A percentile compares a stretch with the other conserved stretches of the same genome.
These are phyloP conservation scores for Rhizopus sp. DNA, from an alignment of 371 early-diverging fungal species.

Conservation along the genomic window DNA sequence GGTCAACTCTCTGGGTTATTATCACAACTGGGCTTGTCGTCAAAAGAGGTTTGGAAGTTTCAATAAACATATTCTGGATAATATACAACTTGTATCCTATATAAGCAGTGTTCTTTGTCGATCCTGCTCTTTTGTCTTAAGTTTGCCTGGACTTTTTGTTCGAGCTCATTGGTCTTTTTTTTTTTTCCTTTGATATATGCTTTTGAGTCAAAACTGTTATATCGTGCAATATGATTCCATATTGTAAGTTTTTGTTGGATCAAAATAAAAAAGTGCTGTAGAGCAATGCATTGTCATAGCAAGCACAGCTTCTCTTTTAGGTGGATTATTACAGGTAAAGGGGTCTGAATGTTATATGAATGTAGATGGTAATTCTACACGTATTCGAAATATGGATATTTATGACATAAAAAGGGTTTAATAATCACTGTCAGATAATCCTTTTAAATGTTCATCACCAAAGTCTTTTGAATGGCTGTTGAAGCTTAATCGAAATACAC, in stretches of 20 bases:
- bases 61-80: constrained; percentile 18
- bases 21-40: constrained; percentile 30
- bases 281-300: too few relatives aligned
- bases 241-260: too few relatives aligned
- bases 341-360: background rate
- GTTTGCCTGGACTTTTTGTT: too few relatives aligned
- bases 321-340: too few relatives aligned
- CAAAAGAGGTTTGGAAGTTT: constrained; percentile 49
- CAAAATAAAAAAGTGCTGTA: too few relatives aligned
- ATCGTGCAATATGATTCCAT: too few relatives aligned
- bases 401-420: background rate
- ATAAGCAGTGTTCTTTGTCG: background rate
- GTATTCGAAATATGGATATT: background rate
- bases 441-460: background rate
- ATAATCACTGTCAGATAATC: background rate
- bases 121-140: too few relatives aligned
- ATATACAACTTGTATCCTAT: background rate
- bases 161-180: too few relatives aligned
- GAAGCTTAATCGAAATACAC: background rate
- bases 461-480: background rate
- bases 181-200: too few relatives aligned
- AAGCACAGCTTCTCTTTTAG: too few relatives aligned
- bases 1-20: constrained; percentile 45
- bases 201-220: too few relatives aligned
- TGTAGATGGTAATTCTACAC: too few relatives aligned